Evolutionary conservation across 2,329 filamentous ascomycete genomes (phyloP).

Genomic region (Colletotrichum plurivorum): DNA sequence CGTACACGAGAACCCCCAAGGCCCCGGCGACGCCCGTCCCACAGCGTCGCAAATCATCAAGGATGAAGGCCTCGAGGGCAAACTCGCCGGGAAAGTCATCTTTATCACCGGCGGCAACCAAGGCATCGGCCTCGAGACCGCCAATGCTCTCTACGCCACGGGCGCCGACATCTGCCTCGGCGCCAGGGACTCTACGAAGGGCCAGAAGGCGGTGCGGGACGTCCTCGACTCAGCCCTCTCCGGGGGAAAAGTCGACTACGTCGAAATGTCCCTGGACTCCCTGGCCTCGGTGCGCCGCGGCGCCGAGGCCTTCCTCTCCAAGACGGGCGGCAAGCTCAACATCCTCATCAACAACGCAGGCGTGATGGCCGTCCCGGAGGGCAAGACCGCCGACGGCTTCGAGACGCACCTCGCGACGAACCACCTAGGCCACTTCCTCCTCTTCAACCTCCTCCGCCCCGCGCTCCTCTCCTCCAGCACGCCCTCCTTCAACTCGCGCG

Average conservation of each 20-base stretch:
- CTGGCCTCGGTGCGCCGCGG: conserved; percentile 44
- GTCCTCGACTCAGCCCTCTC: conserved; percentile 19
- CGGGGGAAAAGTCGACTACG: neutral
- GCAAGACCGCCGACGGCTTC: conserved; percentile 40
- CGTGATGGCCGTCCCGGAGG: conserved; percentile 33
- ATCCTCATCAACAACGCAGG: conserved; percentile 57
- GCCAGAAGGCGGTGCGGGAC: conserved; percentile 45
- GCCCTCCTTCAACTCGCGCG: conserved; percentile 57
- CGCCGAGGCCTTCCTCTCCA: conserved; percentile 47
- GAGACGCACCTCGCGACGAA: conserved; percentile 65
- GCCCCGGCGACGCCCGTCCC: conserved; percentile 38
- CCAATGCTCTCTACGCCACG: conserved; percentile 51
- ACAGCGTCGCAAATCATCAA: conserved; percentile 39
- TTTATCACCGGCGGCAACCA: conserved; percentile 55
- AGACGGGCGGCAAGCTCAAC: conserved; percentile 46
- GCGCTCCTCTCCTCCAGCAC: conserved; percentile 56
- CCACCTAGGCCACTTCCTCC: conserved; percentile 67
- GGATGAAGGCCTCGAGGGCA: conserved; percentile 28
- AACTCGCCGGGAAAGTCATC: conserved; percentile 51
- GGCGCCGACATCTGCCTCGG: conserved; percentile 54
- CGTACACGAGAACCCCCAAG: conserved; percentile 16
- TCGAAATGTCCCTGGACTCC: conserved; percentile 31
- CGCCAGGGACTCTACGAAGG: conserved; percentile 52
- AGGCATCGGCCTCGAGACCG: conserved; percentile 55
- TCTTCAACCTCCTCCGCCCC: conserved; percentile 65